Conservation (phyloP, 345 rosid genomes). For the Erucastrum elatum region DNA sequence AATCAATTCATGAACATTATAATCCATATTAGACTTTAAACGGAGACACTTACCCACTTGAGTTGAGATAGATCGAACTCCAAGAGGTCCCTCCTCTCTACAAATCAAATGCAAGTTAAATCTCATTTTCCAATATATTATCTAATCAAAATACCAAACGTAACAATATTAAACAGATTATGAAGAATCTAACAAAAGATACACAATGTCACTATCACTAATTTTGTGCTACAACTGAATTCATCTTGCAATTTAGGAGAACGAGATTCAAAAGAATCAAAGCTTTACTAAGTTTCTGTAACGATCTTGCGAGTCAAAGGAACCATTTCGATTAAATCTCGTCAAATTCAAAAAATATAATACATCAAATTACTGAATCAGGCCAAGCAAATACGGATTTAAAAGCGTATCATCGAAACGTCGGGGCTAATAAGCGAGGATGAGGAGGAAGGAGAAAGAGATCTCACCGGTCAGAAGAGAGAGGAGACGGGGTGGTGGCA, state of each 20-base stretch:
- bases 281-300: constrained; percentile 1
- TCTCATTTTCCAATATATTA: constrained; percentile 10
- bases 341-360: background rate
- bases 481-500: background rate
- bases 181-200: background rate
- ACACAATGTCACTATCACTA: background rate
- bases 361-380: background rate
- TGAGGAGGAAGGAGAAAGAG: background rate
- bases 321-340: background rate
- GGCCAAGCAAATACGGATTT: background rate
- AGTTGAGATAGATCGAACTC: constrained; percentile 77
- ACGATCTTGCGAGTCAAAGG: background rate
- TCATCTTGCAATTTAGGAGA: background rate
- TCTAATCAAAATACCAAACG: background rate
- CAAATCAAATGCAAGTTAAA: constrained; percentile 23
- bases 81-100: constrained; percentile 80
- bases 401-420: background rate
- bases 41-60: constrained; percentile 68
- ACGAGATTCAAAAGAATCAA: background rate
- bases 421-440: background rate
- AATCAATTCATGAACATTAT: background rate
- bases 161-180: no score
- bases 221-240: background rate
- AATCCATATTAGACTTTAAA: no score
- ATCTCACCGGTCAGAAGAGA: background rate